phyloP scores from a whole-genome alignment of 345 rosid species.

The Schrenkiella parvula region DNA sequence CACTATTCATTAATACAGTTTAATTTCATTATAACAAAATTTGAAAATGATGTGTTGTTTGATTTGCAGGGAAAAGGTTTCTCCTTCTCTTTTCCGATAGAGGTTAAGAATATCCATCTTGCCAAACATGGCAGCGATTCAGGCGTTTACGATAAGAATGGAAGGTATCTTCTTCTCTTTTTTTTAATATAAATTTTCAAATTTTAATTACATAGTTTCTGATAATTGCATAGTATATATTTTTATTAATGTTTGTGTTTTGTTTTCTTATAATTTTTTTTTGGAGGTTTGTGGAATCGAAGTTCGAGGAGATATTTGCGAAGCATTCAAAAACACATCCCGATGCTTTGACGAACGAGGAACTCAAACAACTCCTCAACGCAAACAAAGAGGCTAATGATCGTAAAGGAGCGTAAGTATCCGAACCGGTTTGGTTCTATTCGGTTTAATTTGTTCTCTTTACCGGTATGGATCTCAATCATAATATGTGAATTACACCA shows the following conservation, averaged over 20 bases:
- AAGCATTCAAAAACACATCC: slow-evolving; percentile 46
- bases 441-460: not conserved
- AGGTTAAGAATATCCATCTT: slow-evolving; percentile 57
- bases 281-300: slow-evolving; percentile 58
- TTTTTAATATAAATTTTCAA: too few relatives aligned
- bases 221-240: not conserved
- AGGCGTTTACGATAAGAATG: slow-evolving; percentile 72
- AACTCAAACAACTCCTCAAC: slow-evolving; percentile 45
- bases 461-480: not conserved
- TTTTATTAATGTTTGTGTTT: not conserved
- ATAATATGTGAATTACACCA: not conserved
- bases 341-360: slow-evolving; percentile 47
- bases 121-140: slow-evolving; percentile 85
- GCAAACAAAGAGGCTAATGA: slow-evolving; percentile 57
- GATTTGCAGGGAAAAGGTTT: slow-evolving; percentile 58
- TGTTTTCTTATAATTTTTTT: not conserved
- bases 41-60: not conserved
- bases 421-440: not conserved
- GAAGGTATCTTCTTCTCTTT: slow-evolving; percentile 42
- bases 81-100: slow-evolving; percentile 62
- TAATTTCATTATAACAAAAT: not conserved
- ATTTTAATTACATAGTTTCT: not conserved
- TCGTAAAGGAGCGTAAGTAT: slow-evolving; percentile 50
- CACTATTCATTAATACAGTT: too few relatives aligned
- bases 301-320: slow-evolving; percentile 70